Base-by-base conservation (phyloP, 192 early-diverging fungal species). In the Linnemannia exigua region DNA sequence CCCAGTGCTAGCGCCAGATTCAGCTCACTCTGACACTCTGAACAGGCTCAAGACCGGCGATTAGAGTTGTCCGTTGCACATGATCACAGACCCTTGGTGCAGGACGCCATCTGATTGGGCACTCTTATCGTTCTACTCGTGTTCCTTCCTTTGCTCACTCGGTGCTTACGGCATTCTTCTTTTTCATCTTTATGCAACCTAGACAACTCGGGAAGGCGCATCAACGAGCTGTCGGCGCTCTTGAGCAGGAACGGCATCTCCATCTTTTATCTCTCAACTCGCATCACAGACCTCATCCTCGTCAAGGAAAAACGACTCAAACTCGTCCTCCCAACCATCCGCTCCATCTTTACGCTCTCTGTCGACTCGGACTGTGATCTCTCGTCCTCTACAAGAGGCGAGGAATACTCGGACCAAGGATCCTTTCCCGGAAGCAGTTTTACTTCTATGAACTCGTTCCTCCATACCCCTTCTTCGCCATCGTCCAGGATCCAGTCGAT, bases 221-320 rank as follows among this genome's bases (percentile, higher is more conserved):
- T 94, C 76, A 92, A 90, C 70, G 90, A 94, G 51, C 76, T 94
- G 12, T 93, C 93, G 15, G 88, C 74, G 5, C 88, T 92, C 0
- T 76, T 94, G 37, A 91, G 90, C 44, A 87, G 86, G 69, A 92
- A 91, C 19, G 92, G 91, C 25, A 89, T 94, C 76, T 91, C 91
- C 69, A 94, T 94, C 77, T 92, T 94, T 38, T 94, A 94, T 71
- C 72, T 94, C 47, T 93, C 91, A 6, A 94, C 93, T 2, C 93
- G 91, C 74, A 91, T 93, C 78, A 93, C 93, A 0, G 93, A 94
- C 72, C 88, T 93, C 67, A 87, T 94, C 44, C 91, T 94, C 80
- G 93, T 93, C 50, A 93, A 93, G 77, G 92, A 93, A 54, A 89
- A 89, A 41, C 91, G 92, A 1, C 79, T 93, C 70, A 83, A 88